Percentiles rank a stretch among this genome's conserved stretches.
Evolutionary conservation across 768 basidiomycete species (phyloP).

Genomic region (Trametes gibbosa): DNA sequence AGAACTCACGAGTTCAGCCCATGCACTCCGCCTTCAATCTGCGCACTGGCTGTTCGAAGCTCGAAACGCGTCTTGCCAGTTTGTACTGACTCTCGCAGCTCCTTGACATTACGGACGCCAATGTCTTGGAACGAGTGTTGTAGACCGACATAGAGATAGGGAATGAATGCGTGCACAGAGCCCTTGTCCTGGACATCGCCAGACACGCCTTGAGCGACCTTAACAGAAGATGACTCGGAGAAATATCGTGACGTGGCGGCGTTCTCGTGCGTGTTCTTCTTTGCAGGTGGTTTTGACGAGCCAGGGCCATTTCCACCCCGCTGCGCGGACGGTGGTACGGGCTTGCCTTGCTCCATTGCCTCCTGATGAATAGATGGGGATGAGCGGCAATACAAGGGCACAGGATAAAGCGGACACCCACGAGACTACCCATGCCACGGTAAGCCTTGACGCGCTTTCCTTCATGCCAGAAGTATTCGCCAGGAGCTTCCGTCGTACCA

Average conservation of each 20-base stretch:
- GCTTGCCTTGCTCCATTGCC: constrained; percentile 82
- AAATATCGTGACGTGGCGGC: constrained; percentile 97
- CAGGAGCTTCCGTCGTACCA: constrained; percentile 95
- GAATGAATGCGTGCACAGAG: constrained; percentile 87
- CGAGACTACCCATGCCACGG: constrained; percentile 95
- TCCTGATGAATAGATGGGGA: constrained; percentile 39
- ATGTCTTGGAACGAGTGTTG: constrained; percentile 97
- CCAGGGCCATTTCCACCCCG: constrained; percentile 16
- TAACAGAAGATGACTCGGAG: constrained; percentile 87
- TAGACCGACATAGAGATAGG: constrained; percentile 75
- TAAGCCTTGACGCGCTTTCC: constrained; percentile 99
- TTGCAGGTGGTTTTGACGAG: constrained; percentile 21
- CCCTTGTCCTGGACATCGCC: constrained; percentile 99
- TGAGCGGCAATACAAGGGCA: not conserved
- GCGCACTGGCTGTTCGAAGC: constrained; percentile 90
- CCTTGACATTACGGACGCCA: constrained; percentile 66
- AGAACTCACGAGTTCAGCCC: constrained; percentile 86
- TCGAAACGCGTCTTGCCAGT: constrained; percentile 81
- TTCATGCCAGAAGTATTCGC: constrained; percentile 99
- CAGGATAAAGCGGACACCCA: constrained; percentile 30
- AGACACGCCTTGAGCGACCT: constrained; percentile 95
- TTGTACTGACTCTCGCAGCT: constrained; percentile 64
- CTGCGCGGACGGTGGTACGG: constrained; percentile 33
- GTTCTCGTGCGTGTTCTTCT: constrained; percentile 66
- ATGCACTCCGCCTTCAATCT: constrained; percentile 94